Evolutionary conservation across 192 early-diverging fungal species (phyloP).

Genomic region (Backusella liffmaniae): DNA sequence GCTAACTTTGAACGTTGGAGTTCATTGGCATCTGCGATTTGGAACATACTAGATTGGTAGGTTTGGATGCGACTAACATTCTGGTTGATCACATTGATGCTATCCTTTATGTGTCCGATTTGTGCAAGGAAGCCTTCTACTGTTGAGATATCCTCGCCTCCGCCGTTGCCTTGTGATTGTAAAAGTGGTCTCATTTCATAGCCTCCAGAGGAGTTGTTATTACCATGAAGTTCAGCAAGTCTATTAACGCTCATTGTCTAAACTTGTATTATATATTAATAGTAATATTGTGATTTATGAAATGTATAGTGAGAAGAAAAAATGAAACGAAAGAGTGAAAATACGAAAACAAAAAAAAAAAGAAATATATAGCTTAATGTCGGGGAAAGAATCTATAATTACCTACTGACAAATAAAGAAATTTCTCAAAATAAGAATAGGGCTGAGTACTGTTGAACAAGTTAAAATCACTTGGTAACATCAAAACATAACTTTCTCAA

Average conservation of each 20-base stretch:
- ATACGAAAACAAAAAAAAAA: constrained; percentile 4
- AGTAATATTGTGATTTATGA: background rate
- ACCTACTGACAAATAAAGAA: constrained; percentile 2
- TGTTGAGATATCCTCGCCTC: constrained; percentile 15
- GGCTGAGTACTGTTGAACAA: background rate
- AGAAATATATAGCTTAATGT: background rate
- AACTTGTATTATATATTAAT: background rate
- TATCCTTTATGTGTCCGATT: constrained; percentile 25
- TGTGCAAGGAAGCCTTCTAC: constrained; percentile 29
- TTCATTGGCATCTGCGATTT: constrained; percentile 30
- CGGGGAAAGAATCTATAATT: constrained; percentile 10
- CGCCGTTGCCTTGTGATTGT: constrained; percentile 20
- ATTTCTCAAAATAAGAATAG: background rate
- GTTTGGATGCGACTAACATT: constrained; percentile 22
- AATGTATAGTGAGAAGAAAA: background rate
- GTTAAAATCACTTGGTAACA: background rate
- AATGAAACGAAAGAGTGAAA: background rate
- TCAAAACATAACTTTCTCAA: background rate
- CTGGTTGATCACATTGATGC: constrained; percentile 26
- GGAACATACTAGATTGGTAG: constrained; percentile 26
- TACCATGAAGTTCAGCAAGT: constrained; percentile 20
- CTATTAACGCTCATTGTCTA: constrained; percentile 24
- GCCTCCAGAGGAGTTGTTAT: background rate
- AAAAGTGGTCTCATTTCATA: constrained; percentile 43
- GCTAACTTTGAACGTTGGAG: constrained; percentile 8